Percentiles rank a stretch among this genome's conserved stretches.
Conservation (phyloP, 2,329 filamentous ascomycete species). For the Alternaria conjuncta region DNA sequence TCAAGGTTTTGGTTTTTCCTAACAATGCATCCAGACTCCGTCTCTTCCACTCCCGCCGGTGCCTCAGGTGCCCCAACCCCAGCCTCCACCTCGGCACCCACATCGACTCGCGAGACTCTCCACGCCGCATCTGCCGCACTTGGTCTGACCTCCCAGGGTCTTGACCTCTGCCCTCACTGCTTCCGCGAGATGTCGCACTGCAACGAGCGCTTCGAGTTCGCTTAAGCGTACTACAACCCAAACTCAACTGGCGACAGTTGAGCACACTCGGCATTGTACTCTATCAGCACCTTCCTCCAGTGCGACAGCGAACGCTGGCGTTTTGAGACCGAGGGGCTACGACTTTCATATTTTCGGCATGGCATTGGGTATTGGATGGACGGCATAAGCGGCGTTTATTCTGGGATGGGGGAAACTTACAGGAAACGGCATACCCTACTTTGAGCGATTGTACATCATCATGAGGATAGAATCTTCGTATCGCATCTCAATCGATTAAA, state of each 20-base stretch:
- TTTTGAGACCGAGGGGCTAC: background rate
- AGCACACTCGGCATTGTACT: background rate
- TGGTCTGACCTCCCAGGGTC: constrained; percentile 23
- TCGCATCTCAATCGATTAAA: constrained; percentile 7
- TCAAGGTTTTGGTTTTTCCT: background rate
- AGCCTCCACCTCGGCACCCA: constrained; percentile 16
- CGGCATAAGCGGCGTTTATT: constrained; percentile 1
- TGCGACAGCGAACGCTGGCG: background rate
- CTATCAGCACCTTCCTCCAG: too few relatives aligned
- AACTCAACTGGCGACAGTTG: background rate
- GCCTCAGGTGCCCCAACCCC: constrained; percentile 30
- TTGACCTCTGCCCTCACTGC: constrained; percentile 37
- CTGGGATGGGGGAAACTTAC: background rate
- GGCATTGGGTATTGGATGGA: background rate
- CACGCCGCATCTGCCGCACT: constrained; percentile 29
- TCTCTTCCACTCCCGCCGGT: constrained; percentile 32
- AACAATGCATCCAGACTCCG: constrained; percentile 22
- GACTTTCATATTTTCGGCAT: background rate
- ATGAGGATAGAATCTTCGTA: background rate
- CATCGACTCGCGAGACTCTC: constrained; percentile 29
- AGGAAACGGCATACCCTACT: constrained; percentile 8
- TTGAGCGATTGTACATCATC: background rate
- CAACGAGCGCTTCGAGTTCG: constrained; percentile 34
- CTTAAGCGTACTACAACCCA: constrained; percentile 4
- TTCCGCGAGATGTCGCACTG: constrained; percentile 36